These are phyloP conservation scores for Cryphonectria radicalis DNA, from an alignment of 2,329 filamentous ascomycete genomes.

Conservation along the genomic window DNA sequence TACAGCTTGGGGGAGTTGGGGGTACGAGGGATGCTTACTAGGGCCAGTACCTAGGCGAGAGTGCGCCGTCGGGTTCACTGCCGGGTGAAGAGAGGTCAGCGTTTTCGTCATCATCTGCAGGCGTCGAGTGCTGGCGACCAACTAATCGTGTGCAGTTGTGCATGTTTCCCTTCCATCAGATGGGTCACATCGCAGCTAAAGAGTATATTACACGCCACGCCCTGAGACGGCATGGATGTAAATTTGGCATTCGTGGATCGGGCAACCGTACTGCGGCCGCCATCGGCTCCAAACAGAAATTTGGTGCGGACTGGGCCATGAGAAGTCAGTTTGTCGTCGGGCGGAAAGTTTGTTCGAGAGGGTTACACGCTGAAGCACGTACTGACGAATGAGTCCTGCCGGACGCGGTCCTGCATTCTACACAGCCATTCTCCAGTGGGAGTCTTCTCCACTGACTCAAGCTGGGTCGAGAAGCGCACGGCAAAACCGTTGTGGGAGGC, in stretches of 20 bases:
- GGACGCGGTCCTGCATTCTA: slow-evolving; percentile 41
- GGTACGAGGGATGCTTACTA: slow-evolving; percentile 6
- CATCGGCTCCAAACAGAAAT: slow-evolving; percentile 63
- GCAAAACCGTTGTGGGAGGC: slow-evolving; percentile 44
- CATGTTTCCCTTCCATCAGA: slow-evolving; percentile 51
- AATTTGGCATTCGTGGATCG: slow-evolving; percentile 6
- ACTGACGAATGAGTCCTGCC: slow-evolving; percentile 37
- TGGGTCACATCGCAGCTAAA: slow-evolving; percentile 50
- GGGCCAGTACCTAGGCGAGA: slow-evolving; percentile 47
- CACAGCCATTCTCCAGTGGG: slow-evolving; percentile 29
- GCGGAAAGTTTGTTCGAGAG: neutral
- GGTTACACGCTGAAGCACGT: neutral
- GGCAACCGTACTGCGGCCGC: slow-evolving; percentile 23
- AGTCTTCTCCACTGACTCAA: slow-evolving; percentile 37
- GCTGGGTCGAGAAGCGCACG: slow-evolving; percentile 45
- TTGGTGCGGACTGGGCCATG: slow-evolving; percentile 50
- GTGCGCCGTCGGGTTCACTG: slow-evolving; percentile 55
- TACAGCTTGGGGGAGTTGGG: neutral
- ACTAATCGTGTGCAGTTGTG: slow-evolving; percentile 55
- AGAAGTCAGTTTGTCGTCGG: neutral
- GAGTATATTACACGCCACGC: slow-evolving; percentile 23
- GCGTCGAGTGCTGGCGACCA: neutral
- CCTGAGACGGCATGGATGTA: slow-evolving; percentile 11
- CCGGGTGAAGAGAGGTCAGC: slow-evolving; percentile 15
- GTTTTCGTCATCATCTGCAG: neutral